Conservation (phyloP, 2,329 filamentous ascomycete genomes). For the Cytospora piceae region DNA sequence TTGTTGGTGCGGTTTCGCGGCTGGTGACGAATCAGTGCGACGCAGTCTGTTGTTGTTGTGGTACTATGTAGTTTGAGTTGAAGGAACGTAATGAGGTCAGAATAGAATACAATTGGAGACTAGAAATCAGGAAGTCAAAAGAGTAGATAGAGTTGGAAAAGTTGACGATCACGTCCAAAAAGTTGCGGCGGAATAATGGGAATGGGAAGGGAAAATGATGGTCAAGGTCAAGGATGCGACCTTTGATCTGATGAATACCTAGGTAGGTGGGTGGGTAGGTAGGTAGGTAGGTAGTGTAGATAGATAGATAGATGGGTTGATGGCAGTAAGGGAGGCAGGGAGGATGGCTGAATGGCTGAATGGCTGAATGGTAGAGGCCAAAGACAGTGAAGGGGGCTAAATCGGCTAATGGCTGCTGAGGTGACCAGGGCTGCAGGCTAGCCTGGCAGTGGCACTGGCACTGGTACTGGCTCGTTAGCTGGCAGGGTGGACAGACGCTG, state of each 20-base stretch:
- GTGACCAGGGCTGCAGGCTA: not conserved
- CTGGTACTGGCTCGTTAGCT: not conserved
- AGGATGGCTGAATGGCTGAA: not conserved
- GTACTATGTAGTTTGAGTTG: not conserved
- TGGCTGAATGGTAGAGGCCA: not conserved
- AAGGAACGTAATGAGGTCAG: conserved; percentile 3
- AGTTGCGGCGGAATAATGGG: not conserved
- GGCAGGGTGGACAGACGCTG: not conserved
- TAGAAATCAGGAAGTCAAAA: not conserved
- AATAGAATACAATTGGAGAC: not conserved
- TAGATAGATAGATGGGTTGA: not conserved
- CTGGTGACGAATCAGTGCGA: conserved; percentile 1
- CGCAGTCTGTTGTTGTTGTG: not conserved
- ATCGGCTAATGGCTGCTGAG: not conserved
- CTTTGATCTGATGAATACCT: not conserved
- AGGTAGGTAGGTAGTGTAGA: not conserved
- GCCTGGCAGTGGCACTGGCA: not conserved
- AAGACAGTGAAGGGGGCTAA: not conserved
- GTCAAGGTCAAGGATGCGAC: conserved; percentile 1
- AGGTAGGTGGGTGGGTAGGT: not conserved
- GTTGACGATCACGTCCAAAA: not conserved
- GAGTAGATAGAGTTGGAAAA: not conserved
- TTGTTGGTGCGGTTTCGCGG: not conserved
- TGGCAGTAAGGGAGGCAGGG: not conserved
- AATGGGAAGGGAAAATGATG: conserved; percentile 5